Conservation (phyloP, 352 stramenopile genomes). For the Globisporangium spiculum region DNA sequence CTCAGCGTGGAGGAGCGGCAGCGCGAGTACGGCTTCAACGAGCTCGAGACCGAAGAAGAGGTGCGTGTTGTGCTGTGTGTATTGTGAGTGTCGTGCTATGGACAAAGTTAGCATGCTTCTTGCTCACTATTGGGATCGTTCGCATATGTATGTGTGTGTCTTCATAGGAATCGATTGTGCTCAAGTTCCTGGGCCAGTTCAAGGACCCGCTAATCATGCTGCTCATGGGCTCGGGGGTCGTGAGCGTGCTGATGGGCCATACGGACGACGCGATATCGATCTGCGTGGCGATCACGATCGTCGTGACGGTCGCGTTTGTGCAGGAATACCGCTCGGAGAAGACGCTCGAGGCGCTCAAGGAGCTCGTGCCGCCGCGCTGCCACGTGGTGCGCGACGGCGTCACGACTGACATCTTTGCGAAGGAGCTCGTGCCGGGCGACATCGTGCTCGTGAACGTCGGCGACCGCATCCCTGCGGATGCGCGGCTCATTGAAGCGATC, state of each 20-base stretch:
- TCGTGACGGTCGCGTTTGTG: conserved; percentile 96
- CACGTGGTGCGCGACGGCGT: conserved; percentile 57
- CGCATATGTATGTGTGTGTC: background rate
- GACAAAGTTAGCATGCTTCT: background rate
- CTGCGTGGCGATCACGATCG: conserved; percentile 93
- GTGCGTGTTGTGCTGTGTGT: conserved; percentile 12
- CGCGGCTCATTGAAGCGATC: conserved; percentile 87
- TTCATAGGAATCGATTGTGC: conserved; percentile 73
- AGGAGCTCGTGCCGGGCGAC: conserved; percentile 80
- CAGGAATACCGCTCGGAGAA: conserved; percentile 87
- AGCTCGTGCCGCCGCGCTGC: conserved; percentile 74
- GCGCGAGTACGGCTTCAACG: conserved; percentile 68
- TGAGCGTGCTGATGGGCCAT: conserved; percentile 93
- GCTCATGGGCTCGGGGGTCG: conserved; percentile 88
- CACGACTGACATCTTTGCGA: conserved; percentile 62
- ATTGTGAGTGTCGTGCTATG: background rate
- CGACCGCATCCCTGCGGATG: conserved; percentile 92
- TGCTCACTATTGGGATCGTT: background rate
- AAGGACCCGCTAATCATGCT: conserved; percentile 97
- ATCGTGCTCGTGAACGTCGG: conserved; percentile 90
- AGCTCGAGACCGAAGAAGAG: conserved; percentile 68
- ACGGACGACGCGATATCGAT: conserved; percentile 96
- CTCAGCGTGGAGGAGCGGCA: conserved; percentile 57
- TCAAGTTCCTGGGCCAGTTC: conserved; percentile 93
- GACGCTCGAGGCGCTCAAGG: conserved; percentile 80